Percentiles rank a stretch among this genome's conserved stretches.
Evolutionary conservation across 768 basidiomycete genomes (phyloP).

Genomic region (Phaffia tasmanica): DNA sequence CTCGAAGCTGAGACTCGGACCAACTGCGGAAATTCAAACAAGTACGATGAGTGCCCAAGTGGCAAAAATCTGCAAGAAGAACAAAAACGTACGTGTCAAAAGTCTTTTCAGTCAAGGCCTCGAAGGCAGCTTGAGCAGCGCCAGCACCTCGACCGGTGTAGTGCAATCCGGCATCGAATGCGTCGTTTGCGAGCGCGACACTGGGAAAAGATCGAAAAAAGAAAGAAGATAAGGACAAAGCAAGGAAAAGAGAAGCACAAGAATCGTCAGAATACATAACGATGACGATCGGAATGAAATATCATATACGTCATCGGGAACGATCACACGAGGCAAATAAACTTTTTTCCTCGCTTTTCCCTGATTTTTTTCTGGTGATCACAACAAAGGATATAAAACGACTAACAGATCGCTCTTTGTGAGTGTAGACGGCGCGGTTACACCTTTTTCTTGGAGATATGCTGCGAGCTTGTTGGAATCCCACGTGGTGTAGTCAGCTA

Average conservation of each 20-base stretch:
- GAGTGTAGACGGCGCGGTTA: conserved; percentile 9
- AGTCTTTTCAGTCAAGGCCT: conserved; percentile 23
- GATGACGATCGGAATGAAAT: background rate
- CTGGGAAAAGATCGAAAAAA: conserved; percentile 20
- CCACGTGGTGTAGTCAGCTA: conserved; percentile 21
- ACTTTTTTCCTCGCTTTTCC: too few relatives aligned
- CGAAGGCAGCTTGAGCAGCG: conserved; percentile 22
- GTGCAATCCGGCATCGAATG: conserved; percentile 9
- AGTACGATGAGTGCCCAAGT: background rate
- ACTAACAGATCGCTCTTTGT: conserved; percentile 17
- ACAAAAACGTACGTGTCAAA: conserved; percentile 8
- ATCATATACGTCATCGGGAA: too few relatives aligned
- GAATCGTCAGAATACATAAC: background rate
- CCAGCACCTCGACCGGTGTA: conserved; percentile 22
- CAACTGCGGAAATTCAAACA: conserved; percentile 41
- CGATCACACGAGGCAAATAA: too few relatives aligned
- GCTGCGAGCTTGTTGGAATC: conserved; percentile 17
- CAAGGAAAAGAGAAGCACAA: background rate
- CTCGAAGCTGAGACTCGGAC: conserved; percentile 70
- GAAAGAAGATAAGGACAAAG: background rate
- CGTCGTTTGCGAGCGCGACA: conserved; percentile 15
- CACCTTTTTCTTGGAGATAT: conserved; percentile 18
- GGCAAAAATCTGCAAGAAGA: background rate
- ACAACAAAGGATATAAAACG: background rate
- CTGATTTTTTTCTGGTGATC: too few relatives aligned